phyloP scores from a whole-genome alignment of 1,284 basidiomycete genomes.

The Microbotryum violaceum region DNA sequence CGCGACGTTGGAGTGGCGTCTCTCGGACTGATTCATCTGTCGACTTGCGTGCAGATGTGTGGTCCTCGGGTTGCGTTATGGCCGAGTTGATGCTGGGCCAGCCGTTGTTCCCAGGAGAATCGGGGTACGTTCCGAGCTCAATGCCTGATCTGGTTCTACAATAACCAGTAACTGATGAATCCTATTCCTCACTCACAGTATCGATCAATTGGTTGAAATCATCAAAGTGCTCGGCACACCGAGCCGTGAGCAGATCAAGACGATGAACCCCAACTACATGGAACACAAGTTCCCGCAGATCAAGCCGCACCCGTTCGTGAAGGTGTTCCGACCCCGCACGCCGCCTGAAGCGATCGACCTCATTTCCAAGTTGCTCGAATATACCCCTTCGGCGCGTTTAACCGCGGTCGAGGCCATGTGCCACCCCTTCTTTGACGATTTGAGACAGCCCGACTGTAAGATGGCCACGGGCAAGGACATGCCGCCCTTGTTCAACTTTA shows the following conservation, averaged over 20 bases:
- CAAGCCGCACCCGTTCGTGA: constrained; percentile 51
- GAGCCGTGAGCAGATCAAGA: constrained; percentile 99
- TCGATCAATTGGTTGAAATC: constrained; percentile 98
- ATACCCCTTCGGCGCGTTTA: constrained; percentile 86
- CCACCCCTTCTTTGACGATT: constrained; percentile 96
- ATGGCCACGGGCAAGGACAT: constrained; percentile 97
- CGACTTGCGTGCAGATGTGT: constrained; percentile 64
- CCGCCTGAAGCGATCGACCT: constrained; percentile 92
- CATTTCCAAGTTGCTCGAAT: constrained; percentile 89
- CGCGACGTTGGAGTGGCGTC: not conserved
- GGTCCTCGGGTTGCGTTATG: constrained; percentile 99
- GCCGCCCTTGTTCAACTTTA: constrained; percentile 91
- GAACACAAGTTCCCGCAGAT: constrained; percentile 99
- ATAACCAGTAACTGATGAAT: not conserved
- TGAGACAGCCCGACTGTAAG: constrained; percentile 76
- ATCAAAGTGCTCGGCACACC: constrained; percentile 99
- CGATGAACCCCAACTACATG: constrained; percentile 99
- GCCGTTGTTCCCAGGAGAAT: constrained; percentile 97
- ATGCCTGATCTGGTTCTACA: not conserved
- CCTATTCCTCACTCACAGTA: constrained; percentile 98
- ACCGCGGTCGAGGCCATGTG: constrained; percentile 81
- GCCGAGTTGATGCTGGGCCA: constrained; percentile 99
- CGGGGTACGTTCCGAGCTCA: constrained; percentile 48
- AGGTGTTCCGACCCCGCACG: constrained; percentile 98
- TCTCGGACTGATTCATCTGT: not conserved